Percentiles rank a stretch among this genome's conserved stretches.
phyloP scores from a whole-genome alignment of 2,329 filamentous ascomycete genomes.

The Talaromyces sp. region DNA sequence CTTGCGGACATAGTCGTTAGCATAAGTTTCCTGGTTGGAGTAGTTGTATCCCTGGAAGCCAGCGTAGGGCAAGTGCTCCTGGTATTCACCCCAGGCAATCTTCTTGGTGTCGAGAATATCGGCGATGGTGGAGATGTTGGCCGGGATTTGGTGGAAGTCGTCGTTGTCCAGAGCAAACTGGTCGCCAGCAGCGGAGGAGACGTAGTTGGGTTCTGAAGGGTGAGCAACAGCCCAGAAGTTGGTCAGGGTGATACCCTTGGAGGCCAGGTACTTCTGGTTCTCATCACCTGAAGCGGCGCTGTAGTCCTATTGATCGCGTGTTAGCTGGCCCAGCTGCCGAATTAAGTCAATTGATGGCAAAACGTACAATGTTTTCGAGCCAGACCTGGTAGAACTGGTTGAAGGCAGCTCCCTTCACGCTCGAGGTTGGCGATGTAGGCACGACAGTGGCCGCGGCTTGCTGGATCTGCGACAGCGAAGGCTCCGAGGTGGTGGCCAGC shows the following conservation, averaged over 20 bases:
- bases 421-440: slow-evolving; percentile 57
- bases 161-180: slow-evolving; percentile 70
- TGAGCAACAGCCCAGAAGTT: slow-evolving; percentile 63
- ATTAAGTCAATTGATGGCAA: not conserved
- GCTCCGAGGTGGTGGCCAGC: slow-evolving; percentile 21
- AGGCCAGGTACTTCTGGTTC: slow-evolving; percentile 25
- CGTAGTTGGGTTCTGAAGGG: slow-evolving; percentile 72
- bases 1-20: slow-evolving; percentile 77
- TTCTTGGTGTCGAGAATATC: slow-evolving; percentile 62
- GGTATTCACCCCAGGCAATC: slow-evolving; percentile 67
- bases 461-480: slow-evolving; percentile 24
- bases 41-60: slow-evolving; percentile 64
- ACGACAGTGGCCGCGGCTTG: slow-evolving; percentile 51
- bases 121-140: slow-evolving; percentile 62
- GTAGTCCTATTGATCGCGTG: slow-evolving; percentile 47
- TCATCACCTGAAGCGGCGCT: slow-evolving; percentile 58
- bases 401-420: slow-evolving; percentile 67
- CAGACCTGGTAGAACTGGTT: slow-evolving; percentile 68
- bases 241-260: slow-evolving; percentile 56
- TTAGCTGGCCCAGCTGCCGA: not conserved
- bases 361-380: slow-evolving; percentile 66
- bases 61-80: slow-evolving; percentile 71
- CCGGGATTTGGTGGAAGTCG: slow-evolving; percentile 52
- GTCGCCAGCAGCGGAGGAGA: slow-evolving; percentile 62
- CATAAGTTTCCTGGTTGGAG: slow-evolving; percentile 60